Conservation (phyloP, 257 asterid species). For the Paraleonurus japonicus region DNA sequence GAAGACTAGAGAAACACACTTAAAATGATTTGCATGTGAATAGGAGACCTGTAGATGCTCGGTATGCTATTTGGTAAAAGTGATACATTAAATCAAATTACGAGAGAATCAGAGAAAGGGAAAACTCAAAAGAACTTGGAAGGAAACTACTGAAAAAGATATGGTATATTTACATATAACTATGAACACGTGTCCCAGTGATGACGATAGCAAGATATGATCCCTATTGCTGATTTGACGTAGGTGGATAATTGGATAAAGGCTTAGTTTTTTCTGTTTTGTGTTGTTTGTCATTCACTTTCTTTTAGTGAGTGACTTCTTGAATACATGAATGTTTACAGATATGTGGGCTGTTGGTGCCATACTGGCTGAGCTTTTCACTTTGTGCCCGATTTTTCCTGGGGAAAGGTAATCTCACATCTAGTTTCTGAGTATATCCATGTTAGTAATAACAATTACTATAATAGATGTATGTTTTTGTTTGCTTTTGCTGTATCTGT, state of each 20-base stretch:
- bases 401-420: slow-evolving; percentile 79
- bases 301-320: slow-evolving; percentile 17
- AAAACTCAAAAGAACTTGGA: background rate
- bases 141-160: background rate
- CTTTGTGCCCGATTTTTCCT: slow-evolving; percentile 81
- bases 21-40: background rate
- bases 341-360: slow-evolving; percentile 99
- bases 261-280: background rate
- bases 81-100: background rate
- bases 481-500: background rate
- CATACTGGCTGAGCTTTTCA: slow-evolving; percentile 93
- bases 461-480: background rate
- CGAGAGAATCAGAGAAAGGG: background rate
- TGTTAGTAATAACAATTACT: background rate
- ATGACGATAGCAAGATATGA: background rate
- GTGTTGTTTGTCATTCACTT: slow-evolving; percentile 10
- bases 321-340: slow-evolving; percentile 35
- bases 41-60: background rate
- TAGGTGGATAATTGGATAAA: background rate
- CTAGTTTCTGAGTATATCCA: slow-evolving; percentile 12
- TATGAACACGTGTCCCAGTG: background rate
- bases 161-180: background rate
- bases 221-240: background rate
- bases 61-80: background rate
- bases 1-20: background rate